Percentiles rank a stretch among this genome's conserved stretches.
These are phyloP conservation scores for Phytophthora lateralis DNA, from an alignment of 352 stramenopile genomes.

Conservation along the genomic window DNA sequence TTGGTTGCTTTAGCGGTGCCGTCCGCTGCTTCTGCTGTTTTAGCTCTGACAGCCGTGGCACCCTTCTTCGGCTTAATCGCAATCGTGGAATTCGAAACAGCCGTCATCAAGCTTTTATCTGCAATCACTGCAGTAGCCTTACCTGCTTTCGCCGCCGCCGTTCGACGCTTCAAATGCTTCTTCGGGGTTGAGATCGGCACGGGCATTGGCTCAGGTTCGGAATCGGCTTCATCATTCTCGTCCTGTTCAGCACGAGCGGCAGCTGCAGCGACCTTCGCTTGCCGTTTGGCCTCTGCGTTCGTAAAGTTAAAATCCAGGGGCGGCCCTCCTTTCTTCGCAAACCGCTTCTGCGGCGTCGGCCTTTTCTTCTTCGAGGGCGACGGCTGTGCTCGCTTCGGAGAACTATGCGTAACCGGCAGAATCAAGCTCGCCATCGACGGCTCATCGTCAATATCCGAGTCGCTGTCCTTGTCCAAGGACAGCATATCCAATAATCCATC, in stretches of 20 bases:
- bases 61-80: slow-evolving; percentile 18
- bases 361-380: slow-evolving; percentile 31
- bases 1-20: slow-evolving; percentile 1
- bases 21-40: neutral
- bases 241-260: slow-evolving; percentile 26
- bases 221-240: slow-evolving; percentile 26
- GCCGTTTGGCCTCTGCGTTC: slow-evolving; percentile 43
- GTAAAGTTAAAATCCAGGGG: slow-evolving; percentile 62
- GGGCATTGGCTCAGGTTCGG: slow-evolving; percentile 30
- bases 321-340: slow-evolving; percentile 25
- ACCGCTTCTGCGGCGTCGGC: slow-evolving; percentile 30
- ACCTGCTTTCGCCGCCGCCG: slow-evolving; percentile 27
- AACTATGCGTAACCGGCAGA: slow-evolving; percentile 40
- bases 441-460: slow-evolving; percentile 57
- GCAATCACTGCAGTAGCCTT: neutral
- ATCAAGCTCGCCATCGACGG: slow-evolving; percentile 61
- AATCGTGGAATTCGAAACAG: slow-evolving; percentile 18
- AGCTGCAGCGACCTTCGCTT: slow-evolving; percentile 32
- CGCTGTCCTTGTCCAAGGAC: slow-evolving; percentile 58
- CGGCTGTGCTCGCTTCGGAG: slow-evolving; percentile 28
- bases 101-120: slow-evolving; percentile 22
- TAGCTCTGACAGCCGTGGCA: slow-evolving; percentile 4
- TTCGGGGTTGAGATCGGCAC: slow-evolving; percentile 22
- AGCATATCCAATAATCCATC: slow-evolving; percentile 65
- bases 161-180: slow-evolving; percentile 47